Evolutionary conservation across 495 filamentous ascomycete genomes (phyloP).

Genomic region (Staphylotrichum tortipilum): DNA sequence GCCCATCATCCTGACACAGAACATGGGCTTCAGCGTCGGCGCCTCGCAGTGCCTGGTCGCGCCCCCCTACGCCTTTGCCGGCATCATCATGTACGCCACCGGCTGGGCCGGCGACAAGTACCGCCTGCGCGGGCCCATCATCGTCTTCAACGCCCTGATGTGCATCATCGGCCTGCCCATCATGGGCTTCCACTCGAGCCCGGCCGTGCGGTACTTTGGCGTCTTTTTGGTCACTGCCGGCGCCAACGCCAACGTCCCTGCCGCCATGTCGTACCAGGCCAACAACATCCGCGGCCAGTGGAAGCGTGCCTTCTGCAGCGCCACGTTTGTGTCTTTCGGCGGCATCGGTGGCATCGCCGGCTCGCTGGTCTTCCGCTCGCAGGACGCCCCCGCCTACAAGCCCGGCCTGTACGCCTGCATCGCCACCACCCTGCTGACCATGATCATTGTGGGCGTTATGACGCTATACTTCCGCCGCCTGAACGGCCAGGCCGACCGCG

Average conservation of each 20-base stretch:
- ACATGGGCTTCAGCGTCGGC: slow-evolving; percentile 51
- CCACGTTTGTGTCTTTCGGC: slow-evolving; percentile 50
- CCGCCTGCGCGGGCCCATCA: slow-evolving; percentile 46
- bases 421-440: slow-evolving; percentile 24
- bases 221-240: slow-evolving; percentile 54
- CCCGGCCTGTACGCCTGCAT: slow-evolving; percentile 42
- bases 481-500: slow-evolving; percentile 36
- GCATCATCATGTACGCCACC: slow-evolving; percentile 47
- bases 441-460: slow-evolving; percentile 30
- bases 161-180: slow-evolving; percentile 41
- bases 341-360: slow-evolving; percentile 56
- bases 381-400: slow-evolving; percentile 31
- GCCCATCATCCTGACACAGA: slow-evolving; percentile 50
- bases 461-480: slow-evolving; percentile 23
- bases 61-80: slow-evolving; percentile 54
- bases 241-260: slow-evolving; percentile 53
- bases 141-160: slow-evolving; percentile 46
- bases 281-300: slow-evolving; percentile 64
- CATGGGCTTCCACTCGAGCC: slow-evolving; percentile 42
- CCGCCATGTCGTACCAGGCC: slow-evolving; percentile 53
- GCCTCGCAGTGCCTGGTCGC: slow-evolving; percentile 54
- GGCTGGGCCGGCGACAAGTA: slow-evolving; percentile 50
- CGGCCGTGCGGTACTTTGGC: slow-evolving; percentile 52
- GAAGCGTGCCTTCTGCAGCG: slow-evolving; percentile 54
- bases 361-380: slow-evolving; percentile 44